Evolutionary conservation across 2,329 filamentous ascomycete species (phyloP).

Genomic region (Colletotrichum truncatum): DNA sequence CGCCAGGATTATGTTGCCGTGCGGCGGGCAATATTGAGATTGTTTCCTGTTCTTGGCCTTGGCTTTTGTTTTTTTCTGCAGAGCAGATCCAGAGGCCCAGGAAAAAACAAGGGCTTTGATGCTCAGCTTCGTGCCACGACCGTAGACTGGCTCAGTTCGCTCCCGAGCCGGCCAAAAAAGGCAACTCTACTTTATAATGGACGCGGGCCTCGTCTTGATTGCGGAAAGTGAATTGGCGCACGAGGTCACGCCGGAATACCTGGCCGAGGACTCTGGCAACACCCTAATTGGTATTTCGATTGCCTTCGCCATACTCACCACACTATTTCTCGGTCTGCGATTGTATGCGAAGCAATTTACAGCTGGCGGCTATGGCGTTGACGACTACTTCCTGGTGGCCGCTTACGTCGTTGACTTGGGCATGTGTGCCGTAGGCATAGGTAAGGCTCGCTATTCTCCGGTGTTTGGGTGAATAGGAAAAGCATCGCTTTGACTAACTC

Average conservation of each 20-base stretch:
- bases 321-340: conserved; percentile 18
- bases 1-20: background rate
- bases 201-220: background rate
- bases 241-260: conserved; percentile 8
- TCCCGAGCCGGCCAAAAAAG: background rate
- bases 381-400: conserved; percentile 25
- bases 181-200: background rate
- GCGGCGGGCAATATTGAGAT: background rate
- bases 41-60: background rate
- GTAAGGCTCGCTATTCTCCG: background rate
- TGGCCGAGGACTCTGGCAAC: conserved; percentile 22
- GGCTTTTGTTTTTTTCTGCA: conserved; percentile 5
- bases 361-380: conserved; percentile 20
- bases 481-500: conserved; percentile 3
- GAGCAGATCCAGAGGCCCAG: background rate
- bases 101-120: background rate
- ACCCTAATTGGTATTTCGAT: conserved; percentile 34
- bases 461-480: background rate
- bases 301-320: conserved; percentile 21
- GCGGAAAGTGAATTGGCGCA: background rate
- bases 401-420: conserved; percentile 21
- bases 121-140: conserved; percentile 19
- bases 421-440: conserved; percentile 27
- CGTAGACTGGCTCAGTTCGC: conserved; percentile 24
- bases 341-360: conserved; percentile 25